Evolutionary conservation across 108 stramenopile genomes (phyloP), one percentile per base, ranked within the genome.

Genomic region (Cyclostephanos invisitatus): DNA sequence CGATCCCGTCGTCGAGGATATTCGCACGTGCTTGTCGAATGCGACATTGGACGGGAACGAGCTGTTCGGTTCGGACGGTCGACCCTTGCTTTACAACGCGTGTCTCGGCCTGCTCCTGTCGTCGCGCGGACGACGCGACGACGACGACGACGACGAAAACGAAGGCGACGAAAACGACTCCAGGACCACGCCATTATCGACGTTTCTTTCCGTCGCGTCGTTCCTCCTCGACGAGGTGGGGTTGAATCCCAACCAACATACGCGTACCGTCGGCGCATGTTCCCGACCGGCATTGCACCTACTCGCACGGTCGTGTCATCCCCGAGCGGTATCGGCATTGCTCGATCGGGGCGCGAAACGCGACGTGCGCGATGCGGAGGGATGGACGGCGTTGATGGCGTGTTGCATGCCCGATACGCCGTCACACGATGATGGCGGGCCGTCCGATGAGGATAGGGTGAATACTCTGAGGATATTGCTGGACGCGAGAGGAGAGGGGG

Each of bases 361-460:
- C 7, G 63, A 60, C 61, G 1, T 44, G 27, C 38, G 21, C 25
- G 81, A 82, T 62, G 72, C 63, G 29, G 81, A 82, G 28, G 81
- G 81, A 17, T 82, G 81, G 81, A 82, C 75, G 50, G 64, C 81
- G 20, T 61, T 82, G 25, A 77, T 78, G 76, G 71, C 81, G n/a
- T 67, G 65, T 11, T 82, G 81, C 46, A 46, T 82, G 72, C 61
- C 75, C 0, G 78, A 80, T 42, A 73, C 73, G 63, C 67, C 61
- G 27, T 48, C 70, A n/a, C 6, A 17, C 1, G 80, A 75, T 8
- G n/a, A 71, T 15, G 80, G 80, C 2, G 80, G 80, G 11, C 80
- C 80, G 21, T 42, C 70, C 17, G 35, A 36, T 20, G 53, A 76
- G 20, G 80, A 81, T 44, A 57, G 75, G 32, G 70, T 81, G 3